phyloP scores from a whole-genome alignment of 352 stramenopile genomes.

The Globisporangium megalacanthum region DNA sequence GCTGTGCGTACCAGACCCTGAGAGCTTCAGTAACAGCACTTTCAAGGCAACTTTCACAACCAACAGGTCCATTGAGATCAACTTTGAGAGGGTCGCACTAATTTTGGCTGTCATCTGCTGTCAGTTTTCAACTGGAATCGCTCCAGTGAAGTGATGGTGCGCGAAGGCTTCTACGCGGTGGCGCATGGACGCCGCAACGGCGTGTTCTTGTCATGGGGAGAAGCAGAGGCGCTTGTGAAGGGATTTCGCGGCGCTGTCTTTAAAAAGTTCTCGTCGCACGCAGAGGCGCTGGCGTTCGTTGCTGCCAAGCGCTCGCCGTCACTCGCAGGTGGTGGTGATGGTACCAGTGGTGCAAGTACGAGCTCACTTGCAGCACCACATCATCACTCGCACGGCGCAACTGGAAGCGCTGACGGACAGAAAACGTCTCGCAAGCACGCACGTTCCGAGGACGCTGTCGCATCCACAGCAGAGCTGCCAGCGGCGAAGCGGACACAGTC shows the following conservation, averaged over 20 bases:
- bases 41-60: no score
- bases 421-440: slow-evolving; percentile 2
- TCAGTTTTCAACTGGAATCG: background rate
- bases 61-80: background rate
- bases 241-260: slow-evolving; percentile 40
- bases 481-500: background rate
- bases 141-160: slow-evolving; percentile 21
- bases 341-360: no score
- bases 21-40: no score
- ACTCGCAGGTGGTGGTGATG: no score
- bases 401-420: background rate
- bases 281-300: slow-evolving; percentile 51
- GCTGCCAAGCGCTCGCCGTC: background rate
- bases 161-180: slow-evolving; percentile 54
- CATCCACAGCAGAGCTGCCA: background rate
- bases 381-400: no score
- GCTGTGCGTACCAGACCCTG: background rate
- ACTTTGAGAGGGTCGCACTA: background rate
- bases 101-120: background rate
- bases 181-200: slow-evolving; percentile 41
- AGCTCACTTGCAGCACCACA: background rate
- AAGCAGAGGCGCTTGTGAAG: slow-evolving; percentile 46
- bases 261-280: slow-evolving; percentile 60
- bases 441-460: background rate
- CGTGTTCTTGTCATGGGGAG: slow-evolving; percentile 50